Evolutionary conservation across 2,329 filamentous ascomycete species (phyloP).

Genomic region (Sphaceloma murrayae): DNA sequence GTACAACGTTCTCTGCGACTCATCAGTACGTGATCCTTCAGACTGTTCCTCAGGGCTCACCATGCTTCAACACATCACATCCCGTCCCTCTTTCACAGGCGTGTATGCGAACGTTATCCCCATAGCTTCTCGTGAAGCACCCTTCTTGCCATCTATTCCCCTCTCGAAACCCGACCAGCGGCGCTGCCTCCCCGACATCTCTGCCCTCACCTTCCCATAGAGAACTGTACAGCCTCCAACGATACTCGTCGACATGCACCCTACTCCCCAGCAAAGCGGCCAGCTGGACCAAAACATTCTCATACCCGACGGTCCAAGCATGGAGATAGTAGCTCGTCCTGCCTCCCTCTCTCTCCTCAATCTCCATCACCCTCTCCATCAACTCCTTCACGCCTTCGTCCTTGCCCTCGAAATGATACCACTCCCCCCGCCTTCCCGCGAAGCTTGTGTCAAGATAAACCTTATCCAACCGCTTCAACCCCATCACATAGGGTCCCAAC

Average conservation of each 20-base stretch:
- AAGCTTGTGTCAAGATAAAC: slow-evolving; percentile 89
- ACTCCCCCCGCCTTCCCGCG: slow-evolving; percentile 42
- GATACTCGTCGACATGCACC: slow-evolving; percentile 78
- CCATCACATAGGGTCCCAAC: slow-evolving; percentile 62
- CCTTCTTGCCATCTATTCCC: slow-evolving; percentile 63
- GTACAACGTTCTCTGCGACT: slow-evolving; percentile 49
- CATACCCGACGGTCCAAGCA: slow-evolving; percentile 88
- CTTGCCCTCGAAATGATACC: slow-evolving; percentile 51
- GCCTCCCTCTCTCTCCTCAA: slow-evolving; percentile 41
- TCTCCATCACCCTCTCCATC: slow-evolving; percentile 49
- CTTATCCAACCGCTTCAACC: slow-evolving; percentile 60
- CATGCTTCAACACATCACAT: slow-evolving; percentile 43
- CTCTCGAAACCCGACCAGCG: slow-evolving; percentile 61
- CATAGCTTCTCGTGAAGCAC: slow-evolving; percentile 55
- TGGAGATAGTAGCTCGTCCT: slow-evolving; percentile 60
- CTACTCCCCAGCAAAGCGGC: slow-evolving; percentile 58
- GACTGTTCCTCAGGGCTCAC: slow-evolving; percentile 24
- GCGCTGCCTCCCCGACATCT: slow-evolving; percentile 52
- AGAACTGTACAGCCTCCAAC: slow-evolving; percentile 61
- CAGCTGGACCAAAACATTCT: slow-evolving; percentile 81
- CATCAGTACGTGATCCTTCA: not conserved
- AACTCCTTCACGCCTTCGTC: slow-evolving; percentile 68
- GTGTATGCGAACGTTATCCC: slow-evolving; percentile 56
- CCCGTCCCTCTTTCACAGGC: slow-evolving; percentile 70
- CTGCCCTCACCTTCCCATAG: slow-evolving; percentile 36